Conservation (phyloP, 805 yeast genomes). For the Schwanniomyces vanrijiae region DNA sequence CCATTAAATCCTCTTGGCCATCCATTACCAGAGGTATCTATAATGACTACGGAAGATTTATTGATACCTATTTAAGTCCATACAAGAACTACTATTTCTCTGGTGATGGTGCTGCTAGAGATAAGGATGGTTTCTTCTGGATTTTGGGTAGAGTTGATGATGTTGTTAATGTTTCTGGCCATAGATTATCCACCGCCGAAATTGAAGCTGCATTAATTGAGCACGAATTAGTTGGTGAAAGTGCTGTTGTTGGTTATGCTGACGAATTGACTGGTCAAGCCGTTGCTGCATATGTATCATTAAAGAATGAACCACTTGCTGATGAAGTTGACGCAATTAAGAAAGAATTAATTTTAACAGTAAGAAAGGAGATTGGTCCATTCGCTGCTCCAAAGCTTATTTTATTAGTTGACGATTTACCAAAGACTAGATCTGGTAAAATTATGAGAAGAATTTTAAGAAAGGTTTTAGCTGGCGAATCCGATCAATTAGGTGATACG, state of each 20-base stretch:
- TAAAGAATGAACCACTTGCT: constrained; percentile 53
- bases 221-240: constrained; percentile 79
- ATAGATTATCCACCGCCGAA: constrained; percentile 97
- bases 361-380: constrained; percentile 88
- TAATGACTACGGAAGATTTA: constrained; percentile 80
- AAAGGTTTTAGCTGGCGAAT: constrained; percentile 89
- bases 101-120: constrained; percentile 99
- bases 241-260: constrained; percentile 94
- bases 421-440: constrained; percentile 98
- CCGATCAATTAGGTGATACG: constrained; percentile 87
- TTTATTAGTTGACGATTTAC: constrained; percentile 83
- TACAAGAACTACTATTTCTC: constrained; percentile 94
- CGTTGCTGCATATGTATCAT: constrained; percentile 88
- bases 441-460: constrained; percentile 97
- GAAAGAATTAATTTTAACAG: constrained; percentile 79
- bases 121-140: constrained; percentile 95
- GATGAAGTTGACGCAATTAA: constrained; percentile 57
- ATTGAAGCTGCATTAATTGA: constrained; percentile 89
- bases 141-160: constrained; percentile 98
- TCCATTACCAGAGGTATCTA: constrained; percentile 97
- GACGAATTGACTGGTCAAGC: constrained; percentile 99
- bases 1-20: constrained; percentile 91
- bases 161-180: constrained; percentile 97
- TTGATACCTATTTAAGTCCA: constrained; percentile 91
- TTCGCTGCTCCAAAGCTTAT: constrained; percentile 95